Conservation (phyloP, 257 asterid species). For the Rhazya stricta region DNA sequence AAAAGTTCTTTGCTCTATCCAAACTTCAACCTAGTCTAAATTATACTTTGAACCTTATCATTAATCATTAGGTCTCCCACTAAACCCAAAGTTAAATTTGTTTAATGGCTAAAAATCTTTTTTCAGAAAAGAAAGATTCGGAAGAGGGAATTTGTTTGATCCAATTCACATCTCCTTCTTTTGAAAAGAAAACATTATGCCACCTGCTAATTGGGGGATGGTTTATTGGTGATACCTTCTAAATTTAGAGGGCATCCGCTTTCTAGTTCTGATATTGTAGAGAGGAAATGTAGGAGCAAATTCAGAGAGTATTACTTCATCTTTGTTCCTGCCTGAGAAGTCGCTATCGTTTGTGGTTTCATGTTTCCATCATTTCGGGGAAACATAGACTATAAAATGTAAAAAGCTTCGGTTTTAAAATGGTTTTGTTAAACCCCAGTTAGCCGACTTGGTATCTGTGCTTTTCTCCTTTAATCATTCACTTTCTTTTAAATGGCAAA, state of each 20-base stretch:
- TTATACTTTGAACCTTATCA: background rate
- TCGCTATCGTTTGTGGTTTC: background rate
- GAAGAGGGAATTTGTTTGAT: background rate
- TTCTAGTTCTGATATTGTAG: too few relatives aligned
- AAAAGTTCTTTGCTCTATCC: background rate
- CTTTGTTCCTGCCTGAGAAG: too few relatives aligned
- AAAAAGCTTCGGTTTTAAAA: background rate
- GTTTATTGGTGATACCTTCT: too few relatives aligned
- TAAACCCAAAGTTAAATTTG: slow-evolving; percentile 15
- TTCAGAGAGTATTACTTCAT: too few relatives aligned
- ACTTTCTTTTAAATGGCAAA: background rate
- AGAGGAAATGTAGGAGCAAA: too few relatives aligned
- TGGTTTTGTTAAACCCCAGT: background rate
- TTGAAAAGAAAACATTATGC: too few relatives aligned
- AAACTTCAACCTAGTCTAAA: background rate
- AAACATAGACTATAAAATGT: background rate
- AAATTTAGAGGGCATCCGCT: too few relatives aligned
- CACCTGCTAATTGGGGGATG: too few relatives aligned
- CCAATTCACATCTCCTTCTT: too few relatives aligned
- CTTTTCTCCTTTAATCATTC: slow-evolving; percentile 5
- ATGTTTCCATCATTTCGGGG: slow-evolving; percentile 10
- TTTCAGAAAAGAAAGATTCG: slow-evolving; percentile 8
- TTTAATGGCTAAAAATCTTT: slow-evolving; percentile 8
- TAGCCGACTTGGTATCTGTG: background rate
- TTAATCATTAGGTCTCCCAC: slow-evolving; percentile 27